Evolutionary conservation across 441 rosid genomes (phyloP).

Genomic region (Bocquillonia castaneifolia): DNA sequence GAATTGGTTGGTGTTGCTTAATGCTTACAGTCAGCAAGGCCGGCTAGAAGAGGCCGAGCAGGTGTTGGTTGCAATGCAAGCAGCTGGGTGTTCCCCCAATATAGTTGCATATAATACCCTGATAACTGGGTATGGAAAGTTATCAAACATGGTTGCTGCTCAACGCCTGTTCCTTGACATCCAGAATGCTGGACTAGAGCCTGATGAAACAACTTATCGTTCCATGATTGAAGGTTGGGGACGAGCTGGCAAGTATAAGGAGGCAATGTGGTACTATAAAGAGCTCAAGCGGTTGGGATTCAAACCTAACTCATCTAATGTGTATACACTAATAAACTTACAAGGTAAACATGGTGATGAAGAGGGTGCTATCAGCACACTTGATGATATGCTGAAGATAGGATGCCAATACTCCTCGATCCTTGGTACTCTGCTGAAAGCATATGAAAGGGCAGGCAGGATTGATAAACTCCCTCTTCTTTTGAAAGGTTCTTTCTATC

Average conservation of each 20-base stretch:
- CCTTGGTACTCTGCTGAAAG: conserved; percentile 62
- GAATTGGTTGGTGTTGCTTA: conserved; percentile 82
- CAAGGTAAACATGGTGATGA: conserved; percentile 69
- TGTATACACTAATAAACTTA: conserved; percentile 66
- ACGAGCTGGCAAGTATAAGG: conserved; percentile 44
- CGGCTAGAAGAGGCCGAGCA: conserved; percentile 60
- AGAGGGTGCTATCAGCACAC: conserved; percentile 51
- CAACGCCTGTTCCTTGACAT: conserved; percentile 44
- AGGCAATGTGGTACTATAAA: conserved; percentile 51
- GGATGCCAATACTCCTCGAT: conserved; percentile 74
- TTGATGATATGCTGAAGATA: conserved; percentile 62
- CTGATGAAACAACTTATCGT: conserved; percentile 81
- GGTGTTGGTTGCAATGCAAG: conserved; percentile 54
- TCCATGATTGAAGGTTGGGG: conserved; percentile 99
- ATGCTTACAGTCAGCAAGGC: conserved; percentile 69
- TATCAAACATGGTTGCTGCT: conserved; percentile 58
- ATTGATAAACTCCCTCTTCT: conserved; percentile 53
- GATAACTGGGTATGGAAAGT: conserved; percentile 61
- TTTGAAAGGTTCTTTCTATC: conserved; percentile 56
- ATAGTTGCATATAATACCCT: conserved; percentile 64
- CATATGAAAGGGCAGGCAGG: conserved; percentile 70
- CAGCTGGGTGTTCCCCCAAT: conserved; percentile 40
- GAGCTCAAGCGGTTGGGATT: conserved; percentile 62
- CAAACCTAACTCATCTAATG: conserved; percentile 73
- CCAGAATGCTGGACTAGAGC: conserved; percentile 45